Evolutionary conservation across 768 basidiomycete genomes (phyloP).

Genomic region (Imleria badia): DNA sequence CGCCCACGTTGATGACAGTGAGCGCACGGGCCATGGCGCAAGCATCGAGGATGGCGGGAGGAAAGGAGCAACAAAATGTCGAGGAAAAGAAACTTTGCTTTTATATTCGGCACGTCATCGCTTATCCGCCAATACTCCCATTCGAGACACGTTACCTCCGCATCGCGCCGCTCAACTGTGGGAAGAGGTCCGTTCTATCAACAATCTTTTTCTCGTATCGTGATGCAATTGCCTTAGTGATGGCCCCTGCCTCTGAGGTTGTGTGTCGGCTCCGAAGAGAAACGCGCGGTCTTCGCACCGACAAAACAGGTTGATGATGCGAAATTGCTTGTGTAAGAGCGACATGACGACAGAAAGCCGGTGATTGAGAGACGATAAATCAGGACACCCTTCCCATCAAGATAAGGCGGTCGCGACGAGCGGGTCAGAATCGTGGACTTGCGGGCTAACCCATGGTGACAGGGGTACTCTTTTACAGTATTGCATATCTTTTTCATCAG

Average conservation of each 20-base stretch:
- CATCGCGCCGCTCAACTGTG: neutral
- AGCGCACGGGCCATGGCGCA: neutral
- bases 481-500: neutral
- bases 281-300: neutral
- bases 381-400: neutral
- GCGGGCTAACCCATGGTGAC: neutral
- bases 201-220: neutral
- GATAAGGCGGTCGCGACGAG: neutral
- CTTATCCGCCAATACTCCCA: neutral
- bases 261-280: neutral
- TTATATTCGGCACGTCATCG: constrained; percentile 7
- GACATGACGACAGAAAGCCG: neutral
- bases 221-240: neutral
- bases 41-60: neutral
- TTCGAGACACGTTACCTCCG: neutral
- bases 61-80: neutral
- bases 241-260: neutral
- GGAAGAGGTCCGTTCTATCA: constrained; percentile 8
- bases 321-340: neutral
- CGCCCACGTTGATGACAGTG: neutral
- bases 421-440: neutral
- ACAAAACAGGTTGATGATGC: neutral
- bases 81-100: neutral
- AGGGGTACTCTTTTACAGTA: neutral
- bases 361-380: neutral